Evolutionary conservation across 331 rosid genomes (phyloP).

Genomic region (Spiraea crenata): DNA sequence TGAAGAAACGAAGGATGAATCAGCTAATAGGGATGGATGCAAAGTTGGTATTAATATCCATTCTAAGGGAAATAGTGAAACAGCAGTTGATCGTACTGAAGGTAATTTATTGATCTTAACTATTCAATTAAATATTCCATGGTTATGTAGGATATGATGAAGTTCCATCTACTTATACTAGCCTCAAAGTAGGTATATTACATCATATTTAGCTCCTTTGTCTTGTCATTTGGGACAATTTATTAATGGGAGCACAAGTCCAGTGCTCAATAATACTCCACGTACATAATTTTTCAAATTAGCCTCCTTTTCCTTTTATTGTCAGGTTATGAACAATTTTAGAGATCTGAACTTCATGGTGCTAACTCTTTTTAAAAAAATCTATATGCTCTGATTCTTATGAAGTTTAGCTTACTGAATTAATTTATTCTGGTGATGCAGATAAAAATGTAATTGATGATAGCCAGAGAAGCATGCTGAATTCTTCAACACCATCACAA

Average conservation of each 20-base stretch:
- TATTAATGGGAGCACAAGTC: background rate
- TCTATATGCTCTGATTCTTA: slow-evolving; percentile 15
- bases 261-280: background rate
- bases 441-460: slow-evolving; percentile 22
- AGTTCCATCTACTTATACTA: slow-evolving; percentile 3
- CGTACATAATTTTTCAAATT: background rate
- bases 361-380: background rate
- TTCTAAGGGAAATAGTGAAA: slow-evolving; percentile 31
- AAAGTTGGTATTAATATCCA: slow-evolving; percentile 18
- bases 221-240: background rate
- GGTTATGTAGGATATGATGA: background rate
- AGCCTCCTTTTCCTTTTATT: background rate
- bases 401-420: slow-evolving; percentile 22
- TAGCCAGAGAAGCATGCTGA: slow-evolving; percentile 23
- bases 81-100: slow-evolving; percentile 35
- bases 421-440: slow-evolving; percentile 30
- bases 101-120: slow-evolving; percentile 28
- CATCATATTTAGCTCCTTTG: background rate
- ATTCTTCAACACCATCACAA: slow-evolving; percentile 30
- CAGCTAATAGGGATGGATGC: slow-evolving; percentile 24
- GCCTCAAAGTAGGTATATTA: background rate
- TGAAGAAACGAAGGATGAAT: slow-evolving; percentile 33
- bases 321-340: slow-evolving; percentile 8
- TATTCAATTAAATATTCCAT: slow-evolving; percentile 3
- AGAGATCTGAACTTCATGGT: background rate